These are phyloP conservation scores for Adansonia grandidieri DNA, from an alignment of 441 rosid species.

Conservation along the genomic window DNA sequence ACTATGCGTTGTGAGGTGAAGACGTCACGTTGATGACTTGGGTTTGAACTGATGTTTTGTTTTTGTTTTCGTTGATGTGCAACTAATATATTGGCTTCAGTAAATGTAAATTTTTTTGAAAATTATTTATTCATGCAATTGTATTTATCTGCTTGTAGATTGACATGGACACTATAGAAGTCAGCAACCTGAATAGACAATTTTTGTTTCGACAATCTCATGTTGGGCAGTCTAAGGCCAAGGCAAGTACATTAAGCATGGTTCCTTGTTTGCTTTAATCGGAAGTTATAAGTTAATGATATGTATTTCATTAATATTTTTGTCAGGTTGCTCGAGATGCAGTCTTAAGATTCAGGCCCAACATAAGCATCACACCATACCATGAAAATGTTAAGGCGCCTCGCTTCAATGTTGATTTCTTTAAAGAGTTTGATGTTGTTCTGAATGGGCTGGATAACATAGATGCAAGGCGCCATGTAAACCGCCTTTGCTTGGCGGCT, in stretches of 20 bases:
- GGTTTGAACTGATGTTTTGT: neutral
- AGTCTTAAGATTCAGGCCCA: slow-evolving; percentile 87
- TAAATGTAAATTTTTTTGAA: neutral
- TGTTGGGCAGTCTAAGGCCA: slow-evolving; percentile 98
- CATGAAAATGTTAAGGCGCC: slow-evolving; percentile 92
- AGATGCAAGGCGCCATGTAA: slow-evolving; percentile 96
- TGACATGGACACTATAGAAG: slow-evolving; percentile 99
- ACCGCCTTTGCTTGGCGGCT: slow-evolving; percentile 95
- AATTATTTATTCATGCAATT: slow-evolving; percentile 20
- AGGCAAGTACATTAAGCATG: slow-evolving; percentile 46
- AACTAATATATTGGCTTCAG: neutral
- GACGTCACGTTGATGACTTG: neutral
- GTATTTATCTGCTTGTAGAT: slow-evolving; percentile 55
- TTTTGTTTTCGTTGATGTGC: neutral
- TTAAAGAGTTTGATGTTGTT: slow-evolving; percentile 91
- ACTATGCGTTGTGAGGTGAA: neutral
- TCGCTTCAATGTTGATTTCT: slow-evolving; percentile 79
- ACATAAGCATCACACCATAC: slow-evolving; percentile 72
- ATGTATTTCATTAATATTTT: slow-evolving; percentile 24
- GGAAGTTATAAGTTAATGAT: neutral
- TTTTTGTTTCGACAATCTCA: slow-evolving; percentile 89
- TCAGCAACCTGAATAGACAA: slow-evolving; percentile 96
- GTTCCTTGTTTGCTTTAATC: slow-evolving; percentile 16
- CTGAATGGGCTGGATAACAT: slow-evolving; percentile 94
- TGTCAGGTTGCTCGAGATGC: slow-evolving; percentile 96